Base-by-base conservation (phyloP, 176 grass and related monocot genomes). In the Phragmites australis region DNA sequence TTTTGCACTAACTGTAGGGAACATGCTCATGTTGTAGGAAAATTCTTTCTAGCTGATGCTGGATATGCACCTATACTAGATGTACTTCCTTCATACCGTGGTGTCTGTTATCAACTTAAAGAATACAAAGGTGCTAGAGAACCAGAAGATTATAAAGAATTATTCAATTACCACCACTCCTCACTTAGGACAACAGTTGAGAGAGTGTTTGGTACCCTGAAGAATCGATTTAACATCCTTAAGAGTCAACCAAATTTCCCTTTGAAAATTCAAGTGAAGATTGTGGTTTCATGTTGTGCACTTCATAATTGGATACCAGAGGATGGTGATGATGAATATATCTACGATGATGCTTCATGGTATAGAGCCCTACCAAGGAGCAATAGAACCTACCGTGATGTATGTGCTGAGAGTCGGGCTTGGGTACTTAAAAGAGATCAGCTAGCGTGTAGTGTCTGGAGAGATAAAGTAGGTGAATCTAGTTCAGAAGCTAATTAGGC, bases 291-390 rank as follows among this genome's bases (percentile, higher is more conserved):
- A 21, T 21, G 62, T n/a, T 65, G 18, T 65, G 32, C 30, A 1
- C 60, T 63, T 63, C 60, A 37, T 29, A 64, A 64, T 41, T 65
- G 62, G 32, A 65, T 65, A 21, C 8, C 41, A 65, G 34, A 65
- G 6, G 37, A 65, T 65, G 49, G 18, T 52, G 18, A 52, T 52
- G 49, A 37, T 37, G 34, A 37, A 5, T 37, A 37, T 37, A 5
- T 37, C 5, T 37, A 37, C 5, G 34, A 37, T 37, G 2, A 37
- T 37, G n/a, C n/a, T n/a, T n/a, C n/a, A n/a, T n/a, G n/a, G n/a
- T n/a, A n/a, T n/a, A n/a, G n/a, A n/a, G n/a, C n/a, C n/a, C n/a
- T n/a, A n/a, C n/a, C n/a, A n/a, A n/a, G n/a, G n/a, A n/a, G n/a
- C n/a, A n/a, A n/a, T n/a, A n/a, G n/a, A n/a, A n/a, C n/a, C n/a